Evolutionary conservation across 208 protist genomes (phyloP).

Genomic region (Leishmania arabica): DNA sequence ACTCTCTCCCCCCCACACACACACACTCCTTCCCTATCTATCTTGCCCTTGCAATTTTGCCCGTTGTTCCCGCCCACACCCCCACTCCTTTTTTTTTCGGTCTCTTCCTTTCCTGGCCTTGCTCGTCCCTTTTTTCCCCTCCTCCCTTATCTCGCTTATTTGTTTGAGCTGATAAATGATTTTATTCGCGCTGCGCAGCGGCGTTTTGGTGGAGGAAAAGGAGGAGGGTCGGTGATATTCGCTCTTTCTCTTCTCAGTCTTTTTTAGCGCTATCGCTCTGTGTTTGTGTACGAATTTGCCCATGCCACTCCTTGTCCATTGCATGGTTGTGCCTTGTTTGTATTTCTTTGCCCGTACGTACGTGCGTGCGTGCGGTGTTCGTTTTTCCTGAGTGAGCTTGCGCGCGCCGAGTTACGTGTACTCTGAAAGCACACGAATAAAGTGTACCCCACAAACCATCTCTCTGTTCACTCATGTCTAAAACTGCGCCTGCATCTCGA

Average conservation of each 20-base stretch:
- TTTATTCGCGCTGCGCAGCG: not conserved
- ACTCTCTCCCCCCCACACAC: no score
- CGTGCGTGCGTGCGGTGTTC: not conserved
- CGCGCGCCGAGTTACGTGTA: not conserved
- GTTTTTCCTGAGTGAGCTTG: not conserved
- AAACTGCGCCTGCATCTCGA: not conserved
- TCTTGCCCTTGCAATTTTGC: not conserved
- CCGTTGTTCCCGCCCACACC: not conserved
- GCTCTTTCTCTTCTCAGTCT: not conserved
- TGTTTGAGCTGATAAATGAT: not conserved
- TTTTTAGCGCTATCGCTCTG: not conserved
- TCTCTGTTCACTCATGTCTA: not conserved
- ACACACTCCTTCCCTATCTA: not conserved
- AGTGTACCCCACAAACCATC: not conserved
- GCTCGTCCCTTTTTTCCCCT: not conserved
- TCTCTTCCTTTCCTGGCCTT: not conserved
- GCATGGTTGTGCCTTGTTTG: not conserved
- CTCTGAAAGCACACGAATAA: not conserved
- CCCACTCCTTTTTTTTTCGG: not conserved
- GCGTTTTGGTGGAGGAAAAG: not conserved
- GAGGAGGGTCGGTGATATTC: not conserved
- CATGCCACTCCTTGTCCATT: not conserved
- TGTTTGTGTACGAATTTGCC: not conserved
- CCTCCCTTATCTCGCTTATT: not conserved
- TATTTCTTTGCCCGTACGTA: constrained; percentile 4